Evolutionary conservation across 208 protist genomes (phyloP).

Genomic region (Leishmania aethiopica): DNA sequence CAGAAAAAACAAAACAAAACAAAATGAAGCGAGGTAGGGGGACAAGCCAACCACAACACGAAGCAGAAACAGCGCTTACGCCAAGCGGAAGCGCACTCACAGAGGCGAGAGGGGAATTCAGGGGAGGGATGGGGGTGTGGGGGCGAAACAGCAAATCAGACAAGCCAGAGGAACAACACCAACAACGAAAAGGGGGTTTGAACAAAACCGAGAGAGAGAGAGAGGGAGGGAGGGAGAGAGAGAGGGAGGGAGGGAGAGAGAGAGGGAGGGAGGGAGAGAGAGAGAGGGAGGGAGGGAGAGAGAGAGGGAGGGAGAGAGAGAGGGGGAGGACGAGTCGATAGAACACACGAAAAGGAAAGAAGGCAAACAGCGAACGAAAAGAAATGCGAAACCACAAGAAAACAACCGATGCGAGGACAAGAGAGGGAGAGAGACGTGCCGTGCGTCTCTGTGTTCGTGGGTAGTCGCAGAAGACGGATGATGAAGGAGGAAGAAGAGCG

Average conservation of each 20-base stretch:
- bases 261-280: not conserved
- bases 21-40: not conserved
- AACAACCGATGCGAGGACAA: no score
- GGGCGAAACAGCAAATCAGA: not conserved
- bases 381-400: not conserved
- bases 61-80: not conserved
- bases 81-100: no score
- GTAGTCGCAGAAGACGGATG: no score
- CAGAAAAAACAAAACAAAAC: not conserved
- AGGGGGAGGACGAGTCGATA: not conserved
- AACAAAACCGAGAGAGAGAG: not conserved
- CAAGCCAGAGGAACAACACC: not conserved
- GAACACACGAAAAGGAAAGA: not conserved
- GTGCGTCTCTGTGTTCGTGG: no score
- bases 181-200: not conserved
- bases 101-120: no score
- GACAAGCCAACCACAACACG: not conserved
- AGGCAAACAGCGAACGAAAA: no score
- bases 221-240: not conserved
- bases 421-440: no score
- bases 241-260: not conserved
- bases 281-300: not conserved
- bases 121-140: no score
- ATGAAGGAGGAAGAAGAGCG: no score
- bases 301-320: not conserved